Evolutionary conservation across 2,329 filamentous ascomycete genomes (phyloP), one percentile per base, ranked within the genome.

Genomic region (Beauveria scarabaeidicola): DNA sequence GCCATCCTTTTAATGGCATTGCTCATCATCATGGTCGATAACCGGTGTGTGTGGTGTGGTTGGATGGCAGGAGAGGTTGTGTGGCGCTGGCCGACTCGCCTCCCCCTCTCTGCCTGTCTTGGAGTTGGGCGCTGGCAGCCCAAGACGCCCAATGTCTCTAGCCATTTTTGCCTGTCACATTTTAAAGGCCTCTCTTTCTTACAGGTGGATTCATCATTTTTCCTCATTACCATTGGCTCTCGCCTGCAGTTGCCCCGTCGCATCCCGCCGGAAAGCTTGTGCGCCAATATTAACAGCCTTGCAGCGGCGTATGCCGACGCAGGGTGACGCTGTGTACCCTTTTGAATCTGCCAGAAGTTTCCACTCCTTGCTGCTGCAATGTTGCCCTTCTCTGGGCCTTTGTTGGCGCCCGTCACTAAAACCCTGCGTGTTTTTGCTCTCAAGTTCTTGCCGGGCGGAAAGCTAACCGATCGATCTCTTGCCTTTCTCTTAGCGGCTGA

Each of bases 181-280:
- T 38, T 11, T 10, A 7, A 11, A 13, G 13, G 5, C 21, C 38
- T 32, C 23, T 15, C n/a, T 48, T 23, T 36, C 32, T 25, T 43
- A 21, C 23, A 19, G 52, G 52, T 44, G 52, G 38, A 43, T 25
- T 55, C 11, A n/a, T 13, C 52, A 17, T 29, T 25, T 40, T 41
- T 51, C 29, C 15, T 5, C 29, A 36, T 41, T 43, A 23, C 7
- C 17, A 29, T 58, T 48, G 10, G 19, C 19, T 9, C 47, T 36
- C 38, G 56, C 62, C 51, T 59, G 59, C 64, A 50, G n/a, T 15
- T 44, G 38, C 38, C 52, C 50, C 21, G 13, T 40, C 50, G 15
- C 32, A 36, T 6, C 11, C 29, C 10, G 10, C n/a, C 11, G 32
- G 3, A 19, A 8, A 36, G 29, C 32, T 44, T 40, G 19, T 38